A percentile compares a stretch with the other conserved stretches of the same genome.
phyloP scores from a whole-genome alignment of 768 basidiomycete genomes.

The Pleurotus eryngii region DNA sequence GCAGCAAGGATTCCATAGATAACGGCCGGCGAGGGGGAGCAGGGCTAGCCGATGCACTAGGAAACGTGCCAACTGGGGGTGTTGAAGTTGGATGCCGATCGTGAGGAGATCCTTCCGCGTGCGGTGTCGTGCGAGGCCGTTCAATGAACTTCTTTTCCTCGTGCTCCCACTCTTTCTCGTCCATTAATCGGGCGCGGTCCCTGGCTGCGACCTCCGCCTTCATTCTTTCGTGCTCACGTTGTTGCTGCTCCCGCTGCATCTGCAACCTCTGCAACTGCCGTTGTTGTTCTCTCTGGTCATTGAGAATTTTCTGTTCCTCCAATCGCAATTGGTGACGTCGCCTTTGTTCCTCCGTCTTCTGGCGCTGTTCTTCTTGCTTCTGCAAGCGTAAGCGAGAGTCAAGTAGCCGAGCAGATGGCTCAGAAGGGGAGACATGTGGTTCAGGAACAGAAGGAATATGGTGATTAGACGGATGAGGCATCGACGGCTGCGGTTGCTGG shows the following conservation, averaged over 20 bases:
- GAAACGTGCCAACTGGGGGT: background rate
- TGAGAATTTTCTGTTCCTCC: constrained; percentile 9
- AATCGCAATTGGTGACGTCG: constrained; percentile 18
- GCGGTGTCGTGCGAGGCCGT: background rate
- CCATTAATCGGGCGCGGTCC: constrained; percentile 18
- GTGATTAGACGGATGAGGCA: background rate
- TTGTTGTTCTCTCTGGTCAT: constrained; percentile 18
- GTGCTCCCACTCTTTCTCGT: constrained; percentile 7
- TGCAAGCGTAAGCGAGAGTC: constrained; percentile 10
- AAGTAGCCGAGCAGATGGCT: background rate
- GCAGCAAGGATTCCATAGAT: constrained; percentile 5
- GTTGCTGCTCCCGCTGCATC: constrained; percentile 20
- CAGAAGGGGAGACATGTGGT: background rate
- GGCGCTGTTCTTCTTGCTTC: constrained; percentile 10
- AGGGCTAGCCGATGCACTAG: background rate
- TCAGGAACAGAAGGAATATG: background rate
- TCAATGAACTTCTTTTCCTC: background rate
- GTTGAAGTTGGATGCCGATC: background rate
- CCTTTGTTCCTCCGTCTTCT: constrained; percentile 16
- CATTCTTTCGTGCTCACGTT: constrained; percentile 22
- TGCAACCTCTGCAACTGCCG: constrained; percentile 23
- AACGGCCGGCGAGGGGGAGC: background rate
- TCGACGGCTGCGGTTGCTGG: background rate
- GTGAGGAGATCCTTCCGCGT: background rate
- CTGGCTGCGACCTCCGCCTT: constrained; percentile 19